Evolutionary conservation across 2,329 filamentous ascomycete species (phyloP), one percentile per base, ranked within the genome.

Genomic region (Diaporthe nobilis): DNA sequence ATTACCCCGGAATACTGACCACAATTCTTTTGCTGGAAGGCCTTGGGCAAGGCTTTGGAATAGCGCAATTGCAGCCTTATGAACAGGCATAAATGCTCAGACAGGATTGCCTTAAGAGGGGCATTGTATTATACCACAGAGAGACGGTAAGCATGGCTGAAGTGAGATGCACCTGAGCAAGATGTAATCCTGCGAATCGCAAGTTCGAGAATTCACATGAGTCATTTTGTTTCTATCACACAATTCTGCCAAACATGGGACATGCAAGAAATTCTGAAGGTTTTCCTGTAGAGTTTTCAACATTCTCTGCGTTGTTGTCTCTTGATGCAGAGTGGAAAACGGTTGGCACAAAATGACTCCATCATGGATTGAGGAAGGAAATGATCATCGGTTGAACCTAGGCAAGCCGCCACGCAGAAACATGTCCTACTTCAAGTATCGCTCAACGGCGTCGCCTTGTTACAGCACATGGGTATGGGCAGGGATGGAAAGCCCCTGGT

Each of bases 361-460:
- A 53, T 39, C 22, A 25, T 39, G 31, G 9, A 12, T 25, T 49
- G n/a, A 28, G 47, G 13, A 15, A 12, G 22, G 65, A 53, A 53
- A 22, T 53, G 65, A 68, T 68, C 31, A 12, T 68, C 65, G 31
- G 31, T 39, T 10, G 10, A 12, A 7, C 13, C 22, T 47, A 17
- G 31, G 28, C 28, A 39, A 25, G 5, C 65, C 25, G 47, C 44
- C 31, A 20, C 6, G 22, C 44, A 68, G 47, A 68, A 68, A 68
- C 65, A 53, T 53, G 25, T 37, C 13, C 31, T 39, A 39, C 37
- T 10, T 39, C 37, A 39, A 39, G 9, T 39, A 39, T 12, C 47
- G 28, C 65, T 51, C 44, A 68, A 53, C 65, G 65, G 65, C 31
- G 31, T 68, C 49, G 49, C 65, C 65, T 28, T 70, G 65, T 55